Percentiles rank a stretch among this genome's conserved stretches.
Evolutionary conservation across 2,329 filamentous ascomycete species (phyloP).

Genomic region (Aspergillus sp.): DNA sequence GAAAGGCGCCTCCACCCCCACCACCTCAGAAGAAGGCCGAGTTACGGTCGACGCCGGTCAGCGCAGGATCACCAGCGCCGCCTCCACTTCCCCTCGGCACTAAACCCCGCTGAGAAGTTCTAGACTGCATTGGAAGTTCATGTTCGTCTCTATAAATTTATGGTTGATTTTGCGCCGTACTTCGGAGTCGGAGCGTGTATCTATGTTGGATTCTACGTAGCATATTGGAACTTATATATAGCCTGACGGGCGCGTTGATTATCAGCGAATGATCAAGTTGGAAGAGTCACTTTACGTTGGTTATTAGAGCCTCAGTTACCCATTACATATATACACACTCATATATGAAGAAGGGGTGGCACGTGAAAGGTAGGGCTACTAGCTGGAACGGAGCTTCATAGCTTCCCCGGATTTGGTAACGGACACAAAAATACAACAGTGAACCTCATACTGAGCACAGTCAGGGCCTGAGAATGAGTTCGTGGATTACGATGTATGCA

Average conservation of each 20-base stretch:
- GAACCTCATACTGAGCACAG: neutral
- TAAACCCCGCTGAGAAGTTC: constrained; percentile 53
- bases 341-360: no score
- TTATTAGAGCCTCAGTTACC: neutral
- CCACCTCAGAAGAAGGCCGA: constrained; percentile 62
- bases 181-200: neutral
- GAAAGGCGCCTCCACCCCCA: constrained; percentile 62
- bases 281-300: neutral
- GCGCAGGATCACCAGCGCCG: constrained; percentile 42
- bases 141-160: no score
- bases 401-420: neutral
- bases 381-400: neutral
- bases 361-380: neutral
- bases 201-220: neutral
- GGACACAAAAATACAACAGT: neutral
- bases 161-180: no score
- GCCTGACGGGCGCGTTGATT: neutral
- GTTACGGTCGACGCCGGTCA: constrained; percentile 44
- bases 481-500: neutral
- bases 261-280: neutral
- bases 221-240: neutral
- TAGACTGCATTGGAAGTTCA: neutral
- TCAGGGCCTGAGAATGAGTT: neutral
- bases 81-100: constrained; percentile 63
- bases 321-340: no score